These are phyloP conservation scores for Penicillium malachiteum DNA, from an alignment of 495 filamentous ascomycete genomes.

Conservation along the genomic window DNA sequence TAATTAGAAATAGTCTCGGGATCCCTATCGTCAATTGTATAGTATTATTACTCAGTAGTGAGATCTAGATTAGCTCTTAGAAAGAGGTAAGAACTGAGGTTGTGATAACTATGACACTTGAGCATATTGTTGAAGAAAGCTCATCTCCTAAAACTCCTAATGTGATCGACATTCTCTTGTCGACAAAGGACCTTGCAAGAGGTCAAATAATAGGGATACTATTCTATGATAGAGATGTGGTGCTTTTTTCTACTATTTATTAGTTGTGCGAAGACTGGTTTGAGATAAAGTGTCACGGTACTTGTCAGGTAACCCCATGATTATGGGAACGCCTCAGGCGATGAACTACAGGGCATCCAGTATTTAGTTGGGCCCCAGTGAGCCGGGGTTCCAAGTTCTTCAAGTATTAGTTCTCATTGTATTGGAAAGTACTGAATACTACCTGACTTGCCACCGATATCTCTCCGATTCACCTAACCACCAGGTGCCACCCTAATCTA, in stretches of 20 bases:
- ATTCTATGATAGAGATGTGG: slow-evolving; percentile 3
- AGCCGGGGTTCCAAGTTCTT: too few relatives aligned
- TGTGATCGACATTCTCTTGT: neutral
- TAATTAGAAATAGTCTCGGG: slow-evolving; percentile 63
- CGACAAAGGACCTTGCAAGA: neutral
- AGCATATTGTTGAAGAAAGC: slow-evolving; percentile 1
- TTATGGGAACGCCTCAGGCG: too few relatives aligned
- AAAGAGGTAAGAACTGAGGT: slow-evolving; percentile 48
- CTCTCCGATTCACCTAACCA: too few relatives aligned
- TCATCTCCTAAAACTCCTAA: neutral
- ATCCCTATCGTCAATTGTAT: slow-evolving; percentile 63
- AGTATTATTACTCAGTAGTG: slow-evolving; percentile 52
- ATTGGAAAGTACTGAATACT: too few relatives aligned
- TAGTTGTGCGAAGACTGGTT: slow-evolving; percentile 17
- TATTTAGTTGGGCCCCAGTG: too few relatives aligned
- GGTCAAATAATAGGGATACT: slow-evolving; percentile 12
- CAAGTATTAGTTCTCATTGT: too few relatives aligned
- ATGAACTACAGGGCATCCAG: too few relatives aligned
- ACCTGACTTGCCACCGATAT: too few relatives aligned
- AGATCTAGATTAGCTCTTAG: slow-evolving; percentile 15
- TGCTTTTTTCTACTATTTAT: slow-evolving; percentile 7
- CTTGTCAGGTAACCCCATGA: too few relatives aligned
- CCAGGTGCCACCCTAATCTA: too few relatives aligned
- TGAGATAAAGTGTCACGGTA: slow-evolving; percentile 10
- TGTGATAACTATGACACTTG: slow-evolving; percentile 40